Evolutionary conservation across 2,329 filamentous ascomycete species (phyloP), one percentile per base, ranked within the genome.

Genomic region (Sclerotinia trifoliorum): DNA sequence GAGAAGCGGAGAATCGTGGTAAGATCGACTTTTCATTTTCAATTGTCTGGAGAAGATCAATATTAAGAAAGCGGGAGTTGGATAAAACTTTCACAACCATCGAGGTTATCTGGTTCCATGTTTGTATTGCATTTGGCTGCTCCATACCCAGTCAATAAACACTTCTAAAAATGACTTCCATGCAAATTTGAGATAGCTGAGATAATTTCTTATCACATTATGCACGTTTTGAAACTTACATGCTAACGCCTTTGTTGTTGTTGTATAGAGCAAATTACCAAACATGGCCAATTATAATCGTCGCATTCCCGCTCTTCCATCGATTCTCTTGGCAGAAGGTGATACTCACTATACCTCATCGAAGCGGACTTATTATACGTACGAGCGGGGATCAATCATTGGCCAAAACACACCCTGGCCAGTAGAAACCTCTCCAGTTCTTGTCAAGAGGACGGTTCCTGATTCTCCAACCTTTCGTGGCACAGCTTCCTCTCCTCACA

Each of bases 231-330:
- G 29, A 39, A 51, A 39, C 6, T 63, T 63, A 19, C n/a, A 63
- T 51, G n/a, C 60, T 63, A 63, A 63, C 15, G 2, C 39, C 19
- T 63, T n/a, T 39, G 17, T 15, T 17, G 17, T 15, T 17, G 2
- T 51, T 15, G 11, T 63, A 63, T 32, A 26, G 11, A 26, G 46
- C 46, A 51, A 26, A 42, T 32, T 7, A 21, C 5, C 3, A 19
- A 49, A 13, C 48, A 63, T 63, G 60, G 32, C 46, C 29, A 63
- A 51, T 21, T 29, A n/a, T 21, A 49, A 63, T 42, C 21, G 29
- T 51, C 60, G 29, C n/a, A 24, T n/a, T 5, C 21, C 21, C 44
- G 26, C 29, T 19, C 26, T 62, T 13, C 46, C 58, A 21, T 24
- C 44, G 15, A 51, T 7, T 21, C 32, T 51, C 10, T 26, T 26